Conservation (phyloP, 192 early-diverging fungal species). For the Mortierella alpina region DNA sequence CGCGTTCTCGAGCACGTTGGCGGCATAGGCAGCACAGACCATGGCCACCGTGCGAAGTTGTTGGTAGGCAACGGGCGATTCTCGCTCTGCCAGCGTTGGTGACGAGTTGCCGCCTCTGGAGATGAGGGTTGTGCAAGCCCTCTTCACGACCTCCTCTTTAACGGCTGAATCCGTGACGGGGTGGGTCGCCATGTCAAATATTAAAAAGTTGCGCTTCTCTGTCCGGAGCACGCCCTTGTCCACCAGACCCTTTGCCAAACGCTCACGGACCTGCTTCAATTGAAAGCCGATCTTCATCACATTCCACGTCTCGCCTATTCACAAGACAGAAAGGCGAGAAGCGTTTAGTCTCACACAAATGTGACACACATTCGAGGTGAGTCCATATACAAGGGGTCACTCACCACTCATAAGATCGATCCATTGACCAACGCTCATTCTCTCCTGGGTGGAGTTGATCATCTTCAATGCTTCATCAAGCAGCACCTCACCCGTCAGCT, state of each 20-base stretch:
- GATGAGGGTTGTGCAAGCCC: constrained; percentile 83
- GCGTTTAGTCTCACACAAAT: background rate
- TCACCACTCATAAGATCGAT: constrained; percentile 97
- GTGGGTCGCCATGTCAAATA: constrained; percentile 99
- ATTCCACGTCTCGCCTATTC: constrained; percentile 97
- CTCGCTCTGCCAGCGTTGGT: constrained; percentile 61
- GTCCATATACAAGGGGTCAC: background rate
- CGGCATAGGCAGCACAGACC: constrained; percentile 96
- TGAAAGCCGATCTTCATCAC: constrained; percentile 96
- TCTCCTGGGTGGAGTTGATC: constrained; percentile 84
- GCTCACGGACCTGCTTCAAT: constrained; percentile 96
- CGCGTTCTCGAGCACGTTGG: constrained; percentile 97
- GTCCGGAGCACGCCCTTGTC: constrained; percentile 97
- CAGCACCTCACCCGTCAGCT: constrained; percentile 92
- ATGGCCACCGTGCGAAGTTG: constrained; percentile 84
- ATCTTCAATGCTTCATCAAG: constrained; percentile 93
- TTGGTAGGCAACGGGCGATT: constrained; percentile 64
- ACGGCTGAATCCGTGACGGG: constrained; percentile 89
- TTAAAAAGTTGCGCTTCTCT: constrained; percentile 94
- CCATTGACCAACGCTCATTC: constrained; percentile 90
- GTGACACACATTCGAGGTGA: background rate
- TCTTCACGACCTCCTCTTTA: constrained; percentile 89
- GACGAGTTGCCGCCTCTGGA: constrained; percentile 71
- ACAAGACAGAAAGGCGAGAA: background rate
- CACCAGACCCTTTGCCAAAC: constrained; percentile 96